phyloP scores from a whole-genome alignment of 192 early-diverging fungal species.

The Rhizophagus sp. region DNA sequence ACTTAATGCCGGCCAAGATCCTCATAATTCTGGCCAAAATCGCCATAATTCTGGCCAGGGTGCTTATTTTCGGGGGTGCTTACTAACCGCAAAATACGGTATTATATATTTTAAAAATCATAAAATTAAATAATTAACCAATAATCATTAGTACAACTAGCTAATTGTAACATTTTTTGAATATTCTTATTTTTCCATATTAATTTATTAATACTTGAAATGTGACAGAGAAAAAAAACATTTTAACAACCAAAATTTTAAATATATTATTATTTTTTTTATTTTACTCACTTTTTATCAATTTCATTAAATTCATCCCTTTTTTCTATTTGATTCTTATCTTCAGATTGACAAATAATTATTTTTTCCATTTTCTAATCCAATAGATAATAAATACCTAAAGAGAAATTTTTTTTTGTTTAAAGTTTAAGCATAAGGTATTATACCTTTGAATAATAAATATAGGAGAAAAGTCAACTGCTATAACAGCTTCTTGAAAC shows the following conservation, averaged over 20 bases:
- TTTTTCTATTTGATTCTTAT: constrained; percentile 19
- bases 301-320: constrained; percentile 46
- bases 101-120: constrained; percentile 6
- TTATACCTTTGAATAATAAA: constrained; percentile 39
- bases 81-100: no score
- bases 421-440: background rate
- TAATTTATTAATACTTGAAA: constrained; percentile 32
- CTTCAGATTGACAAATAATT: constrained; percentile 48
- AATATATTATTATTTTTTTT: no score
- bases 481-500: constrained; percentile 79
- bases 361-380: constrained; percentile 83
- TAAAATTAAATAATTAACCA: constrained; percentile 67
- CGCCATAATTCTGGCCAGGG: no score
- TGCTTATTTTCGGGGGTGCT: no score
- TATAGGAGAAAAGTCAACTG: constrained; percentile 73
- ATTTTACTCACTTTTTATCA: constrained; percentile 44
- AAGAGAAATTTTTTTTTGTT: background rate
- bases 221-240: constrained; percentile 8
- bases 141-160: constrained; percentile 71
- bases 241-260: background rate
- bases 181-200: background rate
- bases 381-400: constrained; percentile 76
- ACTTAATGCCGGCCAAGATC: no score
- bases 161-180: constrained; percentile 51
- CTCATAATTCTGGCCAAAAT: no score